Evolutionary conservation across 2,329 filamentous ascomycete species (phyloP), one percentile per base, ranked within the genome.

Genomic region (Colletotrichum sp.): DNA sequence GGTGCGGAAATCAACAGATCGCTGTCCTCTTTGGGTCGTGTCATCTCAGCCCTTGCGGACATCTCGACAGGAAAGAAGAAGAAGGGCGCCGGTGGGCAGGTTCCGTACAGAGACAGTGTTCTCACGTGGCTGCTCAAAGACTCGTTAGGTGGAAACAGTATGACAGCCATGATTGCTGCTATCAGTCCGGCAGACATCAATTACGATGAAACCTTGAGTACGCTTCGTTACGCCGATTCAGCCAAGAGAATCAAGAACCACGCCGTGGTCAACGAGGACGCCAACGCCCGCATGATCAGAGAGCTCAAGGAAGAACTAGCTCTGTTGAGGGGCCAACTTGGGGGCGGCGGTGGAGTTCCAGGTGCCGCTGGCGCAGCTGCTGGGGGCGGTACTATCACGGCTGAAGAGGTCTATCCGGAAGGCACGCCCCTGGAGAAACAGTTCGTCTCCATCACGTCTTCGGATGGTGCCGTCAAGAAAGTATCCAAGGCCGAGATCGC

Each of bases 191-290:
- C 97, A 71, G 97, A 99, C 85, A 99, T 99, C 87, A 99, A 99
- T 86, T 99, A 98, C 82, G 97, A 99, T 79, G 97, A 99, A 85
- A 99, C 98, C 1, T 89, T 99, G 21, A 97, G 96, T 83, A 99
- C 97, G 1, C 89, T 99, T 32, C 93, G 98, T 81, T 99, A 99
- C 85, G 97, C 98, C 72, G 96, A 99, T 83, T 98, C 96, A 9
- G 97, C 97, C 30, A 99, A 99, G 87, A 93, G 97, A 80, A 99
- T 99, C 90, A 99, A 99, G 95, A 99, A 99, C 87, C 97, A 99
- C 84, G 97, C 97, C 73, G 97, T 99, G 67, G 94, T 99, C 84
- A 99, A 99, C 87, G 97, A 99, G 84, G 97, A 99, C 86, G 96
- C 97, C 63, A 99, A 99, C 83, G 97, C 97, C 76, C 94, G 97